These are phyloP conservation scores for Neonectria coccinea DNA, from an alignment of 2,329 filamentous ascomycete genomes.

Conservation along the genomic window DNA sequence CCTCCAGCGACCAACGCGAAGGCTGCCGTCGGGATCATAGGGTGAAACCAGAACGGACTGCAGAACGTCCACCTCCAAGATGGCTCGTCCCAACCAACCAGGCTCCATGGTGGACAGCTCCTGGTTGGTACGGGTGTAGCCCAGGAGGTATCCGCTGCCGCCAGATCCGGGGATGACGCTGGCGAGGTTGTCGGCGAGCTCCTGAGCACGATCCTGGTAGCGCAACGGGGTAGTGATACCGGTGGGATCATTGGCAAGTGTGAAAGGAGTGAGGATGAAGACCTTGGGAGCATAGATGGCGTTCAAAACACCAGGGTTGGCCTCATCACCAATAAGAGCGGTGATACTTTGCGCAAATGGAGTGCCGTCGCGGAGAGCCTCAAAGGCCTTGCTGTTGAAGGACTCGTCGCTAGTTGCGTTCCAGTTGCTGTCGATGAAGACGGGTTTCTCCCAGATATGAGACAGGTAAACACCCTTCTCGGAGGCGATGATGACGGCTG, in stretches of 20 bases:
- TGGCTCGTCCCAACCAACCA: conserved; percentile 23
- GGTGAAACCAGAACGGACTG: conserved; percentile 15
- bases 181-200: conserved; percentile 10
- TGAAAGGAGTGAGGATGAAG: conserved; percentile 35
- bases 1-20: conserved; percentile 31
- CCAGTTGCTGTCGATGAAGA: conserved; percentile 24
- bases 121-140: conserved; percentile 25
- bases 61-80: conserved; percentile 30
- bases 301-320: conserved; percentile 21
- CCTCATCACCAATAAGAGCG: conserved; percentile 23
- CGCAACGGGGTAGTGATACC: conserved; percentile 14
- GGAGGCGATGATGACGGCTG: conserved; percentile 35
- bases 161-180: conserved; percentile 30
- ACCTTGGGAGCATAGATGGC: conserved; percentile 28
- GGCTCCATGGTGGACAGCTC: conserved; percentile 11
- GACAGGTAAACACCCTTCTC: conserved; percentile 36
- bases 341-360: conserved; percentile 14
- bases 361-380: conserved; percentile 30
- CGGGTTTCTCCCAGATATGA: conserved; percentile 41
- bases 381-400: conserved; percentile 23
- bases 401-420: conserved; percentile 10
- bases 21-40: background rate
- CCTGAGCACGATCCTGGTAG: conserved; percentile 26
- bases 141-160: conserved; percentile 10
- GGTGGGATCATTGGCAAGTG: background rate